Percentiles rank a stretch among this genome's conserved stretches.
Evolutionary conservation across 2,329 filamentous ascomycete species (phyloP).

Genomic region (Coniochaeta prunicola): DNA sequence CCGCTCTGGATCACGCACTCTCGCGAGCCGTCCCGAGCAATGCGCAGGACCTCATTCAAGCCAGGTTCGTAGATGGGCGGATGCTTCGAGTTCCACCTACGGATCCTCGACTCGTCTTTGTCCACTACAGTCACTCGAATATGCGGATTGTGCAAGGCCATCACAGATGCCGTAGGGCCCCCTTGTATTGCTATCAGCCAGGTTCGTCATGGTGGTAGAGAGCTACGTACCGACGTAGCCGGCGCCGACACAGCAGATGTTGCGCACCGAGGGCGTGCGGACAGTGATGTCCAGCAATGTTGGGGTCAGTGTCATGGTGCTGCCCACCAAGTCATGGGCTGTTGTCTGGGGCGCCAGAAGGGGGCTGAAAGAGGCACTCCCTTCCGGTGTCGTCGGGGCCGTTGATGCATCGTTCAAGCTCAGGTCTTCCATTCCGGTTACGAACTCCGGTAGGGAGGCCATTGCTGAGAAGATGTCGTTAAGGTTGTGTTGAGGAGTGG

Average conservation of each 20-base stretch:
- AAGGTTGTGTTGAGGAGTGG: neutral
- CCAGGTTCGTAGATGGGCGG: slow-evolving; percentile 73
- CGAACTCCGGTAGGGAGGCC: neutral
- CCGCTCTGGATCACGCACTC: slow-evolving; percentile 32
- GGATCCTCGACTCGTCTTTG: slow-evolving; percentile 56
- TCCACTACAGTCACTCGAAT: slow-evolving; percentile 71
- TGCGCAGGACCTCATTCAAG: slow-evolving; percentile 58
- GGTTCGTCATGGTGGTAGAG: neutral
- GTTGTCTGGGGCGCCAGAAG: slow-evolving; percentile 23
- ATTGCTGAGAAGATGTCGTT: neutral
- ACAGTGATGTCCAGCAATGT: slow-evolving; percentile 7
- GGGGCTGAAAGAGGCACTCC: slow-evolving; percentile 33
- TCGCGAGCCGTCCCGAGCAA: slow-evolving; percentile 52
- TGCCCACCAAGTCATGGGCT: slow-evolving; percentile 7
- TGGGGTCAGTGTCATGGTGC: slow-evolving; percentile 9
- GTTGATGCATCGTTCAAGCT: slow-evolving; percentile 27
- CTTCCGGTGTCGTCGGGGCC: slow-evolving; percentile 36
- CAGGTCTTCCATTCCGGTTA: slow-evolving; percentile 20
- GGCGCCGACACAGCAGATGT: slow-evolving; percentile 68
- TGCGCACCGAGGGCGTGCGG: slow-evolving; percentile 30
- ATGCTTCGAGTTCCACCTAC: slow-evolving; percentile 64
- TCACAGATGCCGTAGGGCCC: slow-evolving; percentile 67
- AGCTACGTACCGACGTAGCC: slow-evolving; percentile 62
- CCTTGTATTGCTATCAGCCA: slow-evolving; percentile 31
- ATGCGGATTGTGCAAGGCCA: slow-evolving; percentile 65